Evolutionary conservation across 345 rosid species (phyloP).

Genomic region (Trapa incisa): DNA sequence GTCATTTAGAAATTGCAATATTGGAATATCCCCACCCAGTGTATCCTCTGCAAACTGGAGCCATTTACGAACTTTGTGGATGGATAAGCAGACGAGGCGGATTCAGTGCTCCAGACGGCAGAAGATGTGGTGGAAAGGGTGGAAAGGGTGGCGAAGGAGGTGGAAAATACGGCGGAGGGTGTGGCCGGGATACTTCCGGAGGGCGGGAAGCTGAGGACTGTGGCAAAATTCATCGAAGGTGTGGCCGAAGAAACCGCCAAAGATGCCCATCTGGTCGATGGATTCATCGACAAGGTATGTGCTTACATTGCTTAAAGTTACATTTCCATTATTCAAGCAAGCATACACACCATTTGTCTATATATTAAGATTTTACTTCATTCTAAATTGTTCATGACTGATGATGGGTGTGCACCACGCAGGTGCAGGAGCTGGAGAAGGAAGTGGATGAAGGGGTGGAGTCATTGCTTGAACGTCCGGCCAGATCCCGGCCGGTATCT

Average conservation of each 20-base stretch:
- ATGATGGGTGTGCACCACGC: neutral
- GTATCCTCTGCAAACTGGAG: no score
- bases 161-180: slow-evolving; percentile 38
- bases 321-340: neutral
- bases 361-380: neutral
- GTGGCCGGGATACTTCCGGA: slow-evolving; percentile 30
- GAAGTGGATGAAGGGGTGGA: slow-evolving; percentile 15
- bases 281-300: slow-evolving; percentile 35
- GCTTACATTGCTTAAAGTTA: neutral
- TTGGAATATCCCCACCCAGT: no score
- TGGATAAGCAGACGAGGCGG: slow-evolving; percentile 20
- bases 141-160: slow-evolving; percentile 37
- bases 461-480: neutral
- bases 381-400: no score
- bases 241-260: slow-evolving; percentile 26
- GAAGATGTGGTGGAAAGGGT: slow-evolving; percentile 26
- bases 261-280: slow-evolving; percentile 23
- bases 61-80: neutral
- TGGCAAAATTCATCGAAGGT: slow-evolving; percentile 20
- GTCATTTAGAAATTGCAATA: neutral
- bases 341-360: neutral
- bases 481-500: neutral
- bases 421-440: slow-evolving; percentile 32
- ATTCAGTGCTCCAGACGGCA: slow-evolving; percentile 18
- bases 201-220: slow-evolving; percentile 24